Evolutionary conservation across 768 basidiomycete genomes (phyloP).

Genomic region (Stropharia rugosoannulata): DNA sequence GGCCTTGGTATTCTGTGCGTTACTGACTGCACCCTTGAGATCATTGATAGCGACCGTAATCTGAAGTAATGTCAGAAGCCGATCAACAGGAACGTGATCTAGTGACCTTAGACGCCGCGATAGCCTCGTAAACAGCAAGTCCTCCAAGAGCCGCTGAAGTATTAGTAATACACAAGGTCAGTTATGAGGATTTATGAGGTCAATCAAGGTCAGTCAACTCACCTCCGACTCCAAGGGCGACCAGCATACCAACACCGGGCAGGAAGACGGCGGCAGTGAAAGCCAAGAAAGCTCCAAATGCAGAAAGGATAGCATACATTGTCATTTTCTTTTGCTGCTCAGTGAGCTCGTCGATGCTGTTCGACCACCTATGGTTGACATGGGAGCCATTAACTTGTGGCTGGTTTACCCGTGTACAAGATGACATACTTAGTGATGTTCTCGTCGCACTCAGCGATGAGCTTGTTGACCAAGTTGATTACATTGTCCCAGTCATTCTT

Average conservation of each 20-base stretch:
- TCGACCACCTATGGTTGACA: not conserved
- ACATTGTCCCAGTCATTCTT: slow-evolving; percentile 3
- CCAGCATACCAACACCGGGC: not conserved
- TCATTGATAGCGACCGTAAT: not conserved
- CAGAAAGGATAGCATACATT: not conserved
- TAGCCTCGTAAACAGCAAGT: not conserved
- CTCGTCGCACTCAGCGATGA: not conserved
- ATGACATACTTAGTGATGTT: not conserved
- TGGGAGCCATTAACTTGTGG: too few species aligned
- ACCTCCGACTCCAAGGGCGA: not conserved
- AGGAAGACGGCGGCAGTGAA: not conserved
- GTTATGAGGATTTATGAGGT: not conserved
- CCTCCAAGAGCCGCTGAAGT: not conserved
- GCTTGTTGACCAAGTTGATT: not conserved
- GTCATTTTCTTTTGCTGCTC: not conserved
- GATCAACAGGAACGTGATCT: not conserved
- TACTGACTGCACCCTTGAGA: not conserved
- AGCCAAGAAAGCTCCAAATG: not conserved
- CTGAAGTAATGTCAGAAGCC: not conserved
- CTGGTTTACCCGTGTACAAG: not conserved
- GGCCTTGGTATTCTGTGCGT: not conserved
- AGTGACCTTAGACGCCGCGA: not conserved
- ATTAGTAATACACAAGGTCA: not conserved
- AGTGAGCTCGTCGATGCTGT: not conserved
- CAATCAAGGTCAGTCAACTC: too few species aligned